Percentiles rank a stretch among this genome's conserved stretches.
Evolutionary conservation across 2,329 filamentous ascomycete genomes (phyloP).

Genomic region (Fusarium lateritium): DNA sequence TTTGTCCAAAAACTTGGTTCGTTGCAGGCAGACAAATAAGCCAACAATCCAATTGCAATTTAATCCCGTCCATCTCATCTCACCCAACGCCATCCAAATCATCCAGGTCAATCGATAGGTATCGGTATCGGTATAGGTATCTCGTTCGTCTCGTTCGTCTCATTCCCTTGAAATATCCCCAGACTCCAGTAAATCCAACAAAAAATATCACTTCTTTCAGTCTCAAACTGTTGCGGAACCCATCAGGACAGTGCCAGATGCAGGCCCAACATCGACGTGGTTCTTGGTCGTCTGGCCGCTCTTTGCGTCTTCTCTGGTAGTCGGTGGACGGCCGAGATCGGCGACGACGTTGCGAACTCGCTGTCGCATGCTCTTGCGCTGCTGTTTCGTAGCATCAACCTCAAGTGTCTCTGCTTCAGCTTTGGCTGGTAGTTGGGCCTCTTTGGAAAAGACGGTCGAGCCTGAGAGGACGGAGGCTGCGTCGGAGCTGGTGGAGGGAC

Average conservation of each 20-base stretch:
- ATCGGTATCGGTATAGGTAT: not conserved
- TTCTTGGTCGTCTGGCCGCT: conserved; percentile 50
- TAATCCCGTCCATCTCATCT: conserved; percentile 1
- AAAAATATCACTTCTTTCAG: not conserved
- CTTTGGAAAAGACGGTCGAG: conserved; percentile 51
- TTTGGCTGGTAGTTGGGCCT: conserved; percentile 35
- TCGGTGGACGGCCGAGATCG: conserved; percentile 54
- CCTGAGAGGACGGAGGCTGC: conserved; percentile 52
- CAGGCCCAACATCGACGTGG: conserved; percentile 49
- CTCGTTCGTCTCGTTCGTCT: not conserved
- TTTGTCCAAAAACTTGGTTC: not conserved
- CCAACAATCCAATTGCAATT: not conserved
- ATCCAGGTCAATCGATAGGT: not conserved
- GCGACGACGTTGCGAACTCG: conserved; percentile 54
- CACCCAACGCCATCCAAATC: conserved; percentile 11
- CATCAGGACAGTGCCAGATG: conserved; percentile 46
- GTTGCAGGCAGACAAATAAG: not conserved
- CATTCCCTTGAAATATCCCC: not conserved
- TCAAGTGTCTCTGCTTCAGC: conserved; percentile 5
- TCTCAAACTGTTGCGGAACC: conserved; percentile 41
- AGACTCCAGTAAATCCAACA: not conserved
- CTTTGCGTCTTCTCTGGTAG: conserved; percentile 52
- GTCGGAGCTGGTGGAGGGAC: conserved; percentile 49
- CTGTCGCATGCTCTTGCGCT: conserved; percentile 51
- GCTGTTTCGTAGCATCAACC: conserved; percentile 14